Percentiles rank a stretch among this genome's conserved stretches.
Evolutionary conservation across 2,329 filamentous ascomycete species (phyloP).

Genomic region (Biscogniauxia sp.): DNA sequence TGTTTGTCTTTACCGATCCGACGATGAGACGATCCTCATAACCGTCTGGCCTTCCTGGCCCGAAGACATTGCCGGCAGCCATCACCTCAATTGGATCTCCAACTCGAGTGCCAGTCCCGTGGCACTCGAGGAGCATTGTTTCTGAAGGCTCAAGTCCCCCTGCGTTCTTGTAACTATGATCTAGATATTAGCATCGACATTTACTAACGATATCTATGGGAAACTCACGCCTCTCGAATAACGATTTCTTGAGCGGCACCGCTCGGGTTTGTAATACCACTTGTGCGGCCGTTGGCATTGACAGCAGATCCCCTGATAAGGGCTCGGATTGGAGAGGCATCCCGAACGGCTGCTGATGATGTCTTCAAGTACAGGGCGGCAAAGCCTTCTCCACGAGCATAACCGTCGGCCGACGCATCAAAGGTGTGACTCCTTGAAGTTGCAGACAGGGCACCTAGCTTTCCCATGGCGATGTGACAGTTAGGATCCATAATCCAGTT

Average conservation of each 20-base stretch:
- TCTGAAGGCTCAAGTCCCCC: conserved; percentile 10
- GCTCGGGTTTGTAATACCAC: conserved; percentile 22
- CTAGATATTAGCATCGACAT: no score
- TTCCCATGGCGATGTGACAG: conserved; percentile 13
- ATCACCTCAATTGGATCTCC: conserved; percentile 40
- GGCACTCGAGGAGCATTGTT: conserved; percentile 20
- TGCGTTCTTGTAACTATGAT: conserved; percentile 19
- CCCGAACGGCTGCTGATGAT: no score
- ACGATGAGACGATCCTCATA: conserved; percentile 18
- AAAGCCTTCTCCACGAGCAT: conserved; percentile 19
- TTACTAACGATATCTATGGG: no score
- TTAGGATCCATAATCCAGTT: conserved; percentile 29
- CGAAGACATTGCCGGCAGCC: conserved; percentile 27
- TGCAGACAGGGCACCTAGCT: conserved; percentile 19
- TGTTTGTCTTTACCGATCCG: conserved; percentile 20
- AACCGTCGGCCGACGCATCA: conserved; percentile 19
- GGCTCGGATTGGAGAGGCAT: conserved; percentile 15
- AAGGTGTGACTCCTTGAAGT: conserved; percentile 15
- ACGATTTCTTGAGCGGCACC: conserved; percentile 18
- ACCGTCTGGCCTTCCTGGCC: no score
- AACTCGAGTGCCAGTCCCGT: conserved; percentile 38
- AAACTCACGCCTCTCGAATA: conserved; percentile 23
- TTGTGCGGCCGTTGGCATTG: conserved; percentile 23
- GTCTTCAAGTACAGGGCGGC: conserved; percentile 23
- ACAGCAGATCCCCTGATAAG: conserved; percentile 21